Base-by-base conservation (phyloP, 2,329 filamentous ascomycete genomes). In the Aspergillus luchuensis region DNA sequence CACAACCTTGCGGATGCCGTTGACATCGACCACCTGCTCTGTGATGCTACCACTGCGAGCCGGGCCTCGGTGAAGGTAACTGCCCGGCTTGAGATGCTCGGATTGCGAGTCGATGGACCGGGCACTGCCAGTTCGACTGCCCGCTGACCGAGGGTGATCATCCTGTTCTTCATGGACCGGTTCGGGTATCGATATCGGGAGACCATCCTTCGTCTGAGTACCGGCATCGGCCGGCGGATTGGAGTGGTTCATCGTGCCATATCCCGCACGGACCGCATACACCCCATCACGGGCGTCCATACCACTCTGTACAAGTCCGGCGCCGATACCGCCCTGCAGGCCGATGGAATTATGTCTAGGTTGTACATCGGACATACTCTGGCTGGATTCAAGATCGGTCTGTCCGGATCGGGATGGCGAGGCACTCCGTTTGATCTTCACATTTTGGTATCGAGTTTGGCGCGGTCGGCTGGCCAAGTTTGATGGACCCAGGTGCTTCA, bases 41-140 rank as follows among this genome's bases (percentile, higher is more conserved):
- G 90, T 92, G 67, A 93, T 91, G 72, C 88, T 91, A 28, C 91
- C 90, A 66, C 88, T 91, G 59, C 89, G 83, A 5, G 88, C 87
- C 4, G 82, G 80, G 8, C 83, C 80, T 36, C 78, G 78, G 53
- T 76, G 76, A 17, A 72, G 69, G 41, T 77, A 77, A 28, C 66
- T 63, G 30, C 53, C 69, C 66, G 72, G 57, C 67, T 73, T 59
- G 48, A 54, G 41, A 19, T 53, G 53, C 7, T 69, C 66, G 3
- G 57, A 59, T 2, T 57, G 67, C n/a, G 66, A 66, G 33, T 70
- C 67, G 19, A 59, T 61, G 3, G 71, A 73, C 8, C 51, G 58
- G 19, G 64, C 52, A 52, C 70, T 76, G n/a, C 52, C 65, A 38
- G 62, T 64, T 56, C 57, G 50, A 58, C 68, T 73, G 51, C 58